Evolutionary conservation across 2,329 filamentous ascomycete genomes (phyloP).

Genomic region (Tolypocladium nubicola): DNA sequence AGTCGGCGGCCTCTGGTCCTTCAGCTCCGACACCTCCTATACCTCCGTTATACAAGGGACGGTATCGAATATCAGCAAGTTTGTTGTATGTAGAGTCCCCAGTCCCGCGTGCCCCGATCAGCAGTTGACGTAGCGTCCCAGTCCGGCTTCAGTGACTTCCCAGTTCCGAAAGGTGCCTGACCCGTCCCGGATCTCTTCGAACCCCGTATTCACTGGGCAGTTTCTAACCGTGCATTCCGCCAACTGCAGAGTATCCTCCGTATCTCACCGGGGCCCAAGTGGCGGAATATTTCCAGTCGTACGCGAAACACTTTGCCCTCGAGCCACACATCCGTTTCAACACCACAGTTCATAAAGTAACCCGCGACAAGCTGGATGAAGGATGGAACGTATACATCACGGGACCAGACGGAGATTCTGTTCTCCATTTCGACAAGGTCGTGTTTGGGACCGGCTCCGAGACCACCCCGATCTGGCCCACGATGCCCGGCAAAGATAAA

Average conservation of each 20-base stretch:
- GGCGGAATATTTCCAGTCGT: constrained; percentile 21
- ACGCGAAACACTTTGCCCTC: constrained; percentile 22
- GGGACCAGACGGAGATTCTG: background rate
- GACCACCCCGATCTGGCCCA: constrained; percentile 23
- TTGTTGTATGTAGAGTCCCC: background rate
- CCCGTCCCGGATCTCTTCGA: background rate
- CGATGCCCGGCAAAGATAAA: constrained; percentile 16
- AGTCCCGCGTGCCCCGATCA: too few relatives aligned
- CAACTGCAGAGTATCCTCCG: constrained; percentile 7
- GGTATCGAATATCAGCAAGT: constrained; percentile 5
- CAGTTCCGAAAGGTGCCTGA: constrained; percentile 16
- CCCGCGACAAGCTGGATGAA: constrained; percentile 1
- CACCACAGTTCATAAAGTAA: constrained; percentile 12
- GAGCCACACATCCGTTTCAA: constrained; percentile 15
- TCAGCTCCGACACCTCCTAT: background rate
- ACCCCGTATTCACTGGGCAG: too few relatives aligned
- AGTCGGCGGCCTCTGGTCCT: constrained; percentile 30
- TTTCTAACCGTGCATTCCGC: background rate
- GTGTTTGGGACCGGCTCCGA: constrained; percentile 25
- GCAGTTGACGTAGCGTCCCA: constrained; percentile 1
- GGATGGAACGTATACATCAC: constrained; percentile 1
- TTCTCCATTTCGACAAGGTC: constrained; percentile 25
- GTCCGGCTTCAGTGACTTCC: constrained; percentile 26
- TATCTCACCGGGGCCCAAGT: constrained; percentile 14
- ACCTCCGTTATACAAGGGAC: constrained; percentile 2